phyloP scores from a whole-genome alignment of 2,329 filamentous ascomycete genomes.

The Emergomyces orientalis region DNA sequence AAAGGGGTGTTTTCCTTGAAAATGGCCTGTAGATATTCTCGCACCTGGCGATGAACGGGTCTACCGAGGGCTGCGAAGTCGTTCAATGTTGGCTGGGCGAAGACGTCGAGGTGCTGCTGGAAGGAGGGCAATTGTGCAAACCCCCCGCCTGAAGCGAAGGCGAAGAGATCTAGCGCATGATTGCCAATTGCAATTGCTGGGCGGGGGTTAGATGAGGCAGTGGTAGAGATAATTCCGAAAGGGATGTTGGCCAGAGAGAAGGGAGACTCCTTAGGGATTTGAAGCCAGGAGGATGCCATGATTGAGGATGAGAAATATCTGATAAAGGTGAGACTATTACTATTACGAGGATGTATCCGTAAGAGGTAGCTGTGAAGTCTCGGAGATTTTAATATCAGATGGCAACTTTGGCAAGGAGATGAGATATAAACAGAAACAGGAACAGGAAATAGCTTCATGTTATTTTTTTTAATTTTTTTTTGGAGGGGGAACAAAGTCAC shows the following conservation, averaged over 20 bases:
- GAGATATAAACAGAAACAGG: background rate
- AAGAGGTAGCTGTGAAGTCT: background rate
- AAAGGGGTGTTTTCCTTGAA: conserved; percentile 52
- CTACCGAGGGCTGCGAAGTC: conserved; percentile 64
- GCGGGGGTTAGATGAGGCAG: conserved; percentile 47
- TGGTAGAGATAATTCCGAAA: conserved; percentile 68
- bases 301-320: conserved; percentile 8
- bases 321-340: background rate
- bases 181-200: conserved; percentile 65
- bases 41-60: conserved; percentile 57
- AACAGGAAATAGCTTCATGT: background rate
- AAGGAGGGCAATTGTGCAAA: conserved; percentile 51
- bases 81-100: conserved; percentile 58
- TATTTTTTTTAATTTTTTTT: no score
- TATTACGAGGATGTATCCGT: background rate
- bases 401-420: background rate
- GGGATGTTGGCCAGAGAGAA: conserved; percentile 75
- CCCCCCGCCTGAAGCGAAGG: conserved; percentile 50
- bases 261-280: conserved; percentile 51
- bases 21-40: conserved; percentile 59
- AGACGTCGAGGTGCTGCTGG: conserved; percentile 51
- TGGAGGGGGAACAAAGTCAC: no score
- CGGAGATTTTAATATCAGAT: background rate
- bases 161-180: conserved; percentile 59
- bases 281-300: conserved; percentile 43